phyloP scores from a whole-genome alignment of 169 alveolate genomes.

The Plasmodium fragile region DNA sequence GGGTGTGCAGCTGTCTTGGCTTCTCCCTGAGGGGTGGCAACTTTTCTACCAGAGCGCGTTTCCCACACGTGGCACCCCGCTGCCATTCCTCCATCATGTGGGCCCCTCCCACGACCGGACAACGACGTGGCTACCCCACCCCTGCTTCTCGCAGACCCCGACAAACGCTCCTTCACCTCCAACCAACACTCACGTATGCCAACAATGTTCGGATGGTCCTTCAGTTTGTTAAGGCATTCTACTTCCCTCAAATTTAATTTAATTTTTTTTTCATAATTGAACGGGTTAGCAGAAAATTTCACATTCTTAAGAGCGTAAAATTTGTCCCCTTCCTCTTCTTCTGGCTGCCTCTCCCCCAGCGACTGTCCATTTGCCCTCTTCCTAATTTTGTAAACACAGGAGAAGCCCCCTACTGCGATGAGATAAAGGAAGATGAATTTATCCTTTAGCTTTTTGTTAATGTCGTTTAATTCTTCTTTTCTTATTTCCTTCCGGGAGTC shows the following conservation, averaged over 20 bases:
- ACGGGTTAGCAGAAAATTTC: conserved; percentile 30
- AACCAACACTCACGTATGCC: conserved; percentile 44
- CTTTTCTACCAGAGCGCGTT: neutral
- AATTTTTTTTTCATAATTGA: conserved; percentile 30
- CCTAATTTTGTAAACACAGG: conserved; percentile 38
- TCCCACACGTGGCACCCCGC: neutral
- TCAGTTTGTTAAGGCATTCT: conserved; percentile 21
- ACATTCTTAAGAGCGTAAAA: conserved; percentile 48
- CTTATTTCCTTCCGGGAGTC: neutral
- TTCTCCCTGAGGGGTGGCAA: neutral
- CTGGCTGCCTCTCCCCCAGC: neutral
- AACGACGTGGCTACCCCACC: neutral
- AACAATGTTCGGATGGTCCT: conserved; percentile 28
- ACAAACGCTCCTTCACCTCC: conserved; percentile 17
- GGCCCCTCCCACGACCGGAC: neutral
- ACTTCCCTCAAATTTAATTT: conserved; percentile 47
- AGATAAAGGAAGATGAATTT: conserved; percentile 30
- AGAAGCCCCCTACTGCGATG: conserved; percentile 59
- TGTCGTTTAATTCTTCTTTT: conserved; percentile 9
- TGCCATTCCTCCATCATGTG: neutral
- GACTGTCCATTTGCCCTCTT: conserved; percentile 8
- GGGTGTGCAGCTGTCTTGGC: neutral
- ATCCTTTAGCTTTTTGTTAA: conserved; percentile 36
- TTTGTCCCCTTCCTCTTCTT: neutral
- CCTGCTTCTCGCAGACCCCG: neutral